Percentiles rank a stretch among this genome's conserved stretches.
Evolutionary conservation across 441 rosid genomes (phyloP).

Genomic region (Brassica balearica): DNA sequence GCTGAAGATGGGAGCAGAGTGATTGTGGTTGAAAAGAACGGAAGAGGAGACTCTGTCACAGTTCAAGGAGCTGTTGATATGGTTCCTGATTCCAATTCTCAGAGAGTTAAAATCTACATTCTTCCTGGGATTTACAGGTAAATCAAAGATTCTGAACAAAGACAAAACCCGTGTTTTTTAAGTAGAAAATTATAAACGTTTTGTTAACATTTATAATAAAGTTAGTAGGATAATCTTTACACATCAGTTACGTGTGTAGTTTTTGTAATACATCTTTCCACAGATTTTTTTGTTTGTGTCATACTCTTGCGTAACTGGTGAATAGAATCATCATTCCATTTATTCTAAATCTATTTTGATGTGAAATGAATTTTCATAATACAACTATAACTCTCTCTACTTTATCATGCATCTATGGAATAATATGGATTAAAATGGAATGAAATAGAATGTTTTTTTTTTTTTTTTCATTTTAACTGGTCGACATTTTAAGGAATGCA

Average conservation of each 20-base stretch:
- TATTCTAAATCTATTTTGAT: not conserved
- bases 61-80: conserved; percentile 90
- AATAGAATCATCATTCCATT: not conserved
- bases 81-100: conserved; percentile 66
- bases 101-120: conserved; percentile 77
- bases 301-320: conserved; percentile 12
- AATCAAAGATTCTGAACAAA: not conserved
- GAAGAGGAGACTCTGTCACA: conserved; percentile 72
- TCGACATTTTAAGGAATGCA: not conserved
- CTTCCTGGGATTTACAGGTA: conserved; percentile 92
- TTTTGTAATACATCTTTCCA: conserved; percentile 20
- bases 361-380: not conserved
- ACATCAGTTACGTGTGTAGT: conserved; percentile 49
- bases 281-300: not conserved
- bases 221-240: conserved; percentile 46
- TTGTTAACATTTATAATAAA: not conserved
- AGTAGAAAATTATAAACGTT: not conserved
- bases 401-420: not conserved
- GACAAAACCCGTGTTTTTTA: not conserved
- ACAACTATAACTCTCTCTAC: not conserved
- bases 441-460: not conserved
- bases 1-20: conserved; percentile 46
- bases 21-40: conserved; percentile 70
- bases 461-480: not conserved
- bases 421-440: not conserved